Evolutionary conservation across 306 rosid genomes (phyloP).

Genomic region (Prunus mume): DNA sequence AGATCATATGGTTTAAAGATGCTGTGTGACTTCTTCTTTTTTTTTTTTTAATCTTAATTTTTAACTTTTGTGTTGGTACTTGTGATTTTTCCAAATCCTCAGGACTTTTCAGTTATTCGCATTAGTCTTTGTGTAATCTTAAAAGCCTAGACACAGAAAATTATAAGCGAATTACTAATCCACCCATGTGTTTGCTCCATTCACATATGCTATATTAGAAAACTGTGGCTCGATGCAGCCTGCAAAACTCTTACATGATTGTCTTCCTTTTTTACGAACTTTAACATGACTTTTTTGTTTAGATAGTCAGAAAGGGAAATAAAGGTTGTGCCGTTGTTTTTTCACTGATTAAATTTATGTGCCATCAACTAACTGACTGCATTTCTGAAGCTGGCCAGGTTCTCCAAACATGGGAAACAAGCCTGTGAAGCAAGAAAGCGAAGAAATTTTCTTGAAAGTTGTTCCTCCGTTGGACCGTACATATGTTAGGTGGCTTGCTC

Average conservation of each 20-base stretch:
- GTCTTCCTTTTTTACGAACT: not conserved
- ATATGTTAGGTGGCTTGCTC: slow-evolving; percentile 52
- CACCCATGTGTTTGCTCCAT: no score
- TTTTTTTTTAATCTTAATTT: not conserved
- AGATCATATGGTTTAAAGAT: not conserved
- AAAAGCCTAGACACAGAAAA: not conserved
- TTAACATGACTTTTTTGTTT: not conserved
- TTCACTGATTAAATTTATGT: not conserved
- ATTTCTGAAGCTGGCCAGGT: slow-evolving; percentile 8
- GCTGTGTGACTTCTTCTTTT: accelerated
- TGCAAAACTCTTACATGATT: not conserved
- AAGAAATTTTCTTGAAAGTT: slow-evolving; percentile 45
- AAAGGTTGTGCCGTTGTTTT: not conserved
- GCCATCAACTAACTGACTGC: not conserved
- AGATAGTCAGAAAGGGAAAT: not conserved
- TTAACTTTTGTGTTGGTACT: not conserved
- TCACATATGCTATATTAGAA: no score
- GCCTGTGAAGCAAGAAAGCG: slow-evolving; percentile 48
- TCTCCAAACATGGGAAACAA: slow-evolving; percentile 62
- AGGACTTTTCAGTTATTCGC: not conserved
- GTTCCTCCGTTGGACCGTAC: slow-evolving; percentile 68
- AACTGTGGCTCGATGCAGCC: no score
- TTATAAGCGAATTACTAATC: not conserved
- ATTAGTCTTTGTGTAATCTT: not conserved
- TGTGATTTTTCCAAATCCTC: not conserved